phyloP scores from a whole-genome alignment of 129 eudicot genomes.

The Solidago caesia region DNA sequence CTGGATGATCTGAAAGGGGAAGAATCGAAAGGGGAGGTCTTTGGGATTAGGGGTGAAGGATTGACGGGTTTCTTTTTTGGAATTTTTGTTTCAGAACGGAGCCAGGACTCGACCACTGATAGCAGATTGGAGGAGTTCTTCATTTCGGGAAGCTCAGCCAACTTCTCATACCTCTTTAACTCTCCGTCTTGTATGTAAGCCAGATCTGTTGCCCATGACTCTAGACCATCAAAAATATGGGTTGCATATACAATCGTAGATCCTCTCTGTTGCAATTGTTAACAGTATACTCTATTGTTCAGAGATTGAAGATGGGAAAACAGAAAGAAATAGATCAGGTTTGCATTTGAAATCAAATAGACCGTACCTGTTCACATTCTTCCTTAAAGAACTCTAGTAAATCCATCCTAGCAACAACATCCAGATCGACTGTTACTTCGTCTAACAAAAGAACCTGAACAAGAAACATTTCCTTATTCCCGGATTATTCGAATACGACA shows the following conservation, averaged over 20 bases:
- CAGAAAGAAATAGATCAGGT: neutral
- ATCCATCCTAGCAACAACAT: constrained; percentile 97
- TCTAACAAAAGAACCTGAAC: constrained; percentile 90
- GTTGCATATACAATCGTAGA: constrained; percentile 95
- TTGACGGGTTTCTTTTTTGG: constrained; percentile 67
- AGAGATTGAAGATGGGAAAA: neutral
- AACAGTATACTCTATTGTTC: neutral
- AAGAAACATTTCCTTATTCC: constrained; percentile 1
- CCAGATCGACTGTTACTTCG: constrained; percentile 93
- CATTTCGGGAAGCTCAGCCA: constrained; percentile 64
- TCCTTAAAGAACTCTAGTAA: constrained; percentile 80
- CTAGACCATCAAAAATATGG: constrained; percentile 92
- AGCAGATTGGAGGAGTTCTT: constrained; percentile 60
- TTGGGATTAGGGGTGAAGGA: constrained; percentile 40
- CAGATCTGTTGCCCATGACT: constrained; percentile 93
- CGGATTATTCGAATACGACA: neutral
- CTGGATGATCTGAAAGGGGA: constrained; percentile 92
- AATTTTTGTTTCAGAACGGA: constrained; percentile 76
- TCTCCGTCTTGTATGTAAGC: constrained; percentile 91
- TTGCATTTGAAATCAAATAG: neutral
- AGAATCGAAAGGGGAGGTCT: constrained; percentile 59
- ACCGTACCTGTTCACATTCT: constrained; percentile 84
- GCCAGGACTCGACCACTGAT: constrained; percentile 92
- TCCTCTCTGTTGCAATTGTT: constrained; percentile 65
- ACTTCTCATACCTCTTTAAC: constrained; percentile 65